Base-by-base conservation (phyloP, 768 basidiomycete genomes). In the Tulasnella calospora region DNA sequence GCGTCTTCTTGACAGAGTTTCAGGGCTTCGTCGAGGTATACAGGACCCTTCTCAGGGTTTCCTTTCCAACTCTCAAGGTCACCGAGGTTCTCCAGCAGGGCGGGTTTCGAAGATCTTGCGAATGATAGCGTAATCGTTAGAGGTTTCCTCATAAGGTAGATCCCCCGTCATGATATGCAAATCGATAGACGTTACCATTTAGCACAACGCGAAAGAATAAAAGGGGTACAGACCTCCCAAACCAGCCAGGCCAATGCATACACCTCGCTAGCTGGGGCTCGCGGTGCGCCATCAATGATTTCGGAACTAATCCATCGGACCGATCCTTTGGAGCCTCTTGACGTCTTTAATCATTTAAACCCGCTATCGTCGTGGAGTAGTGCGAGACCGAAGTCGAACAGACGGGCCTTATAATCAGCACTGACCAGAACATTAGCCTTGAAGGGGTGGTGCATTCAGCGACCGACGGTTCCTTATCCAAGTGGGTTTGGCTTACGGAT, bases 371-470 rank as follows among this genome's bases (percentile, higher is more conserved):
- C 73, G 10, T 21, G 17, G 2, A 41, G 30, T 15, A 6, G 36
- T 3, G 73, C 47, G 0, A 74, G 33, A 7, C 73, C 73, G 27
- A 74, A 74, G 19, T 74, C 73, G 73, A 46, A 74, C 8, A 74
- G 44, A 15, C 46, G 41, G 13, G 73, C 46, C 10, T 30, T 23
- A 33, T 41, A 23, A 10, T 51, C 23, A 17, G 8, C 15, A 27
- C 33, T 36, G n/a, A 74, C 30, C n/a, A 74, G 46, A 17, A 74
- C 73, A 46, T 74, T 74, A 10, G 46, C 73, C 73, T 74, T 4
- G 15, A 74, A 3, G n/a, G 4, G 44, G 19, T 15, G 3, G 17
- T 13, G 40, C 12, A 15, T 13, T 21, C 6, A 30, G 41, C 38
- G 38, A 38, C 3, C 15, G 10, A 15, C 1, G 71, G 15, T 4